Conservation (phyloP, 2,329 filamentous ascomycete genomes). For the Aspergillus viridinutans region DNA sequence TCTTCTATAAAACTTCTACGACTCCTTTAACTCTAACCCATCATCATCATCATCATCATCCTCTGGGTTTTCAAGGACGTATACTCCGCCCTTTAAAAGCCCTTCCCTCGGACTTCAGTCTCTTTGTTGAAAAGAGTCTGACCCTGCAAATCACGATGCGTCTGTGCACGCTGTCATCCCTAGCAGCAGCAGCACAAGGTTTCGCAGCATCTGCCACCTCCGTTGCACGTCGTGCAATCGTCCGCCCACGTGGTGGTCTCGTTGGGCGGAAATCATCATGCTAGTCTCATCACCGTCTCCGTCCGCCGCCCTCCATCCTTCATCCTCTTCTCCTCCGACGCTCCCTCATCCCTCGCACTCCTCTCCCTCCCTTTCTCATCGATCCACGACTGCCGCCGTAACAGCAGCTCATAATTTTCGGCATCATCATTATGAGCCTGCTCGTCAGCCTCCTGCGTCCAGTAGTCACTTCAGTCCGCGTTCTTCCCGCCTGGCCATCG, state of each 20-base stretch:
- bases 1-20: background rate
- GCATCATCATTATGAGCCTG: slow-evolving; percentile 29
- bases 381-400: slow-evolving; percentile 8
- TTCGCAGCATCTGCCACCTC: slow-evolving; percentile 26
- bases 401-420: slow-evolving; percentile 6
- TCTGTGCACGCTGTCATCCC: slow-evolving; percentile 24
- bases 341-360: slow-evolving; percentile 9
- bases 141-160: slow-evolving; percentile 21
- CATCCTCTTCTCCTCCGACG: slow-evolving; percentile 22
- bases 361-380: slow-evolving; percentile 17
- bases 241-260: slow-evolving; percentile 36
- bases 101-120: slow-evolving; percentile 2
- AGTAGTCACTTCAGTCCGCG: slow-evolving; percentile 28
- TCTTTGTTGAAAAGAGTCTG: slow-evolving; percentile 12
- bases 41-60: background rate
- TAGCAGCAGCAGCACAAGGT: slow-evolving; percentile 20
- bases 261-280: slow-evolving; percentile 31
- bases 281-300: slow-evolving; percentile 42
- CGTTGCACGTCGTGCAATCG: slow-evolving; percentile 30
- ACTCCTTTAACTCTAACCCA: background rate
- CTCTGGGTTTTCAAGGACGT: background rate
- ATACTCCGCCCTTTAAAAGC: background rate
- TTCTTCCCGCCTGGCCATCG: slow-evolving; percentile 36
- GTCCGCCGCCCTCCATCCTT: slow-evolving; percentile 34
- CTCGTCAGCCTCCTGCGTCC: slow-evolving; percentile 19